Conservation (phyloP, 352 stramenopile species). For the Globisporangium nodosum region DNA sequence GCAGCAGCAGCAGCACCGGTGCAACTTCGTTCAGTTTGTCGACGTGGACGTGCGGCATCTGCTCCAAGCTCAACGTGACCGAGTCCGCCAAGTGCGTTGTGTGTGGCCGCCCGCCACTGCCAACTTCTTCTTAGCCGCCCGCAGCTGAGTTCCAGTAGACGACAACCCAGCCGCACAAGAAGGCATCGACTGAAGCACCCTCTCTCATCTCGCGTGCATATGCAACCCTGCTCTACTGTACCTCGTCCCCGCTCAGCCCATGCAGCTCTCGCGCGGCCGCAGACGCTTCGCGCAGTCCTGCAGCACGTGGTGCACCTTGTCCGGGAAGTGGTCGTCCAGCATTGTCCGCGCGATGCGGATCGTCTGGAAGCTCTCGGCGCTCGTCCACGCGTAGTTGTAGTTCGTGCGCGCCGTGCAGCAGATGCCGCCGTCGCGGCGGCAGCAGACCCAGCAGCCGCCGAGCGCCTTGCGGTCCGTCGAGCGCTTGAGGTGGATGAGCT, state of each 20-base stretch:
- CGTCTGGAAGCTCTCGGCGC: constrained; percentile 49
- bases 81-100: constrained; percentile 56
- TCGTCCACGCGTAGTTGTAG: constrained; percentile 74
- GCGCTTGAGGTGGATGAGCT: constrained; percentile 72
- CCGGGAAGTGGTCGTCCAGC: constrained; percentile 85
- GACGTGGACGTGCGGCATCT: constrained; percentile 67
- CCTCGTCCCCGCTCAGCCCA: constrained; percentile 15
- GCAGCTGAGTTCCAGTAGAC: background rate
- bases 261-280: constrained; percentile 24
- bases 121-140: constrained; percentile 2
- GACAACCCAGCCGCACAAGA: background rate
- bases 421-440: constrained; percentile 64
- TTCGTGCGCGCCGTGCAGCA: constrained; percentile 81
- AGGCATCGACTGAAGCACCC: background rate
- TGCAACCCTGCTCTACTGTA: constrained; percentile 2
- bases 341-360: constrained; percentile 82
- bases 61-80: constrained; percentile 55
- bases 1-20: background rate
- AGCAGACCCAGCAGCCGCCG: constrained; percentile 79
- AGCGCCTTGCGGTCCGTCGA: constrained; percentile 22
- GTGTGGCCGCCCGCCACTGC: constrained; percentile 54
- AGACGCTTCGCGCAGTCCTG: constrained; percentile 68
- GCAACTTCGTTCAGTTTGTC: background rate
- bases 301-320: constrained; percentile 85
- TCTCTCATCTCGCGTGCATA: too few relatives aligned